These are phyloP conservation scores for Farysia itapuensis DNA, from an alignment of 1,284 basidiomycete genomes.

Conservation along the genomic window DNA sequence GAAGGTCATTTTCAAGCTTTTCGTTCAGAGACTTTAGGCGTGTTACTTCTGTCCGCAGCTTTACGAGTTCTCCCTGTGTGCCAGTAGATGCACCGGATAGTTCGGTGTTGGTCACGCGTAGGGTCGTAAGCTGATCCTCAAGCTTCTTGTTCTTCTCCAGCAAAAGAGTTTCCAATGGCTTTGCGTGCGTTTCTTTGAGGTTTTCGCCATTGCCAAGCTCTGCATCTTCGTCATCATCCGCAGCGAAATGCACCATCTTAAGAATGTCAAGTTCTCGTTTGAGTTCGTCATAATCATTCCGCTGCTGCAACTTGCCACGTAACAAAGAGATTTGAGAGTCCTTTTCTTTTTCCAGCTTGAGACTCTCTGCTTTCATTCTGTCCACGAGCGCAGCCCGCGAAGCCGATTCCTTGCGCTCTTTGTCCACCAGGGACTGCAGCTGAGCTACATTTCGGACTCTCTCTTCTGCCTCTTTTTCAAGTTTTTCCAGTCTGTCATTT, in stretches of 20 bases:
- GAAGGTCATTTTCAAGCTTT: conserved; percentile 83
- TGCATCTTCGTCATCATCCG: conserved; percentile 65
- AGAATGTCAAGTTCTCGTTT: conserved; percentile 56
- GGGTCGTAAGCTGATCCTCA: conserved; percentile 88
- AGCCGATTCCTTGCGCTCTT: conserved; percentile 7
- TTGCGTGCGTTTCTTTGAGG: conserved; percentile 61
- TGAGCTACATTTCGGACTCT: conserved; percentile 24
- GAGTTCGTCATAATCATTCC: conserved; percentile 78
- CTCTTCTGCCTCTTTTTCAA: conserved; percentile 67
- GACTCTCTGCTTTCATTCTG: conserved; percentile 71
- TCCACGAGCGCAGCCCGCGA: conserved; percentile 70
- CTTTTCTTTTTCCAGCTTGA: conserved; percentile 69
- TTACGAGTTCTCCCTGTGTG: conserved; percentile 68
- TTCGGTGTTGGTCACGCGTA: conserved; percentile 70
- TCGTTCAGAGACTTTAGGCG: conserved; percentile 80
- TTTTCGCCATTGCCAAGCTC: conserved; percentile 2
- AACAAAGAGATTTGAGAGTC: conserved; percentile 75
- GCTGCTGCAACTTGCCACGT: conserved; percentile 61
- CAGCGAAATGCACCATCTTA: conserved; percentile 48
- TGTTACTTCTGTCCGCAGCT: conserved; percentile 70
- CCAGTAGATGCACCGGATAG: conserved; percentile 8
- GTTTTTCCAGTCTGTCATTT: conserved; percentile 67
- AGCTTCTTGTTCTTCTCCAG: conserved; percentile 91
- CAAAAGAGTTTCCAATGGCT: conserved; percentile 84
- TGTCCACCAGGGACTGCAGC: conserved; percentile 18